These are phyloP conservation scores for California macrophylla DNA, from an alignment of 441 rosid genomes.

Conservation along the genomic window DNA sequence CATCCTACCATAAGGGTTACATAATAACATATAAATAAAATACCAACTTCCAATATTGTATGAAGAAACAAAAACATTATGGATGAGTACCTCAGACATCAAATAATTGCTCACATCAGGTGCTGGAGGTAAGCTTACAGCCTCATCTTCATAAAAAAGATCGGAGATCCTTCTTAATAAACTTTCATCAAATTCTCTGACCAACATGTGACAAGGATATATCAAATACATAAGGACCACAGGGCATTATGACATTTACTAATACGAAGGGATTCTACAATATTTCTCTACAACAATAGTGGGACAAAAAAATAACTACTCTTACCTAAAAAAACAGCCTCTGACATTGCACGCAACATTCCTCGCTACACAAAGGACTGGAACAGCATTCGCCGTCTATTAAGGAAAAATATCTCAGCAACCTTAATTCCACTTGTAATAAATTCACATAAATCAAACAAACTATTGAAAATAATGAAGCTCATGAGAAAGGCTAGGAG, in stretches of 20 bases:
- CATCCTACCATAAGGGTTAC: slow-evolving; percentile 44
- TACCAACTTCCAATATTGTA: slow-evolving; percentile 2
- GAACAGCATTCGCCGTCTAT: slow-evolving; percentile 76
- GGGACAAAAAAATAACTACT: slow-evolving; percentile 11
- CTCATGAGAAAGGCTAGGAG: slow-evolving; percentile 12
- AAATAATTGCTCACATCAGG: slow-evolving; percentile 95
- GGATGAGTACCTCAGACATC: slow-evolving; percentile 63
- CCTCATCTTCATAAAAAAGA: slow-evolving; percentile 79
- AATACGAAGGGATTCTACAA: background rate
- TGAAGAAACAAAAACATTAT: slow-evolving; percentile 10
- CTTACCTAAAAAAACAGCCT: slow-evolving; percentile 93
- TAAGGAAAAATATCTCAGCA: slow-evolving; percentile 8
- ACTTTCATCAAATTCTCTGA: slow-evolving; percentile 92
- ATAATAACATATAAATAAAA: slow-evolving; percentile 13
- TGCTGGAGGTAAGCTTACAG: slow-evolving; percentile 54
- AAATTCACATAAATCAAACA: slow-evolving; percentile 2
- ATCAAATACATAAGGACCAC: background rate
- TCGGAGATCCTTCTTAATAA: slow-evolving; percentile 62
- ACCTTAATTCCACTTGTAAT: background rate
- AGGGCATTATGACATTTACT: background rate
- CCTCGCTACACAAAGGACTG: slow-evolving; percentile 88
- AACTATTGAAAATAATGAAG: slow-evolving; percentile 4
- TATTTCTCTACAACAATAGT: background rate
- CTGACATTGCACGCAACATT: slow-evolving; percentile 98
- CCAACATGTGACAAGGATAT: slow-evolving; percentile 5